Percentiles rank a stretch among this genome's conserved stretches.
phyloP scores from a whole-genome alignment of 495 filamentous ascomycete species.

The Cetradonia linearis region DNA sequence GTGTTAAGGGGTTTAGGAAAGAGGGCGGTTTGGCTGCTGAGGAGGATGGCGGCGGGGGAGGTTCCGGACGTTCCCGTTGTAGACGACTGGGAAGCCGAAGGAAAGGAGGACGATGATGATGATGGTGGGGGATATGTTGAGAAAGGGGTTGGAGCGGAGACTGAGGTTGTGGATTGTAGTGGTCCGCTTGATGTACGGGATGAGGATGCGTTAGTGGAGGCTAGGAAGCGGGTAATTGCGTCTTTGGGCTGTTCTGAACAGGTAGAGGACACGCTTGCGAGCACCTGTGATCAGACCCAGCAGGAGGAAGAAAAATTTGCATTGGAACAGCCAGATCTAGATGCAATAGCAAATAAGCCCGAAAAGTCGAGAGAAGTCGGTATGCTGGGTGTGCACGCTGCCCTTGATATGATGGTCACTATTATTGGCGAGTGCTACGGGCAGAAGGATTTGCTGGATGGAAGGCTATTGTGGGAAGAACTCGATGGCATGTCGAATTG shows the following conservation, averaged over 20 bases:
- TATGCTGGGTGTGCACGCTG: slow-evolving; percentile 29
- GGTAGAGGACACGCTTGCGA: too few relatives aligned
- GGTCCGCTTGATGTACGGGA: background rate
- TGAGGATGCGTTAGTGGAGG: background rate
- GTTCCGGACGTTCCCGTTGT: slow-evolving; percentile 25
- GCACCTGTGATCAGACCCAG: background rate
- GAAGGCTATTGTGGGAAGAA: slow-evolving; percentile 44
- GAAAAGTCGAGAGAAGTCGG: background rate
- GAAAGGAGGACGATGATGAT: slow-evolving; percentile 19
- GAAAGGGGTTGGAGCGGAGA: slow-evolving; percentile 21
- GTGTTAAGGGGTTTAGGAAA: slow-evolving; percentile 39
- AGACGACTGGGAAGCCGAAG: slow-evolving; percentile 21
- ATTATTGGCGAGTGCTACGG: slow-evolving; percentile 85
- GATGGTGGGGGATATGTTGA: slow-evolving; percentile 15
- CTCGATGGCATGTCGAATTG: background rate
- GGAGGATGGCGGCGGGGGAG: slow-evolving; percentile 28
- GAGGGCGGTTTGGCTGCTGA: slow-evolving; percentile 26
- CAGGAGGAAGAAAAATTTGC: background rate
- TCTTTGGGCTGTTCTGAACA: slow-evolving; percentile 17
- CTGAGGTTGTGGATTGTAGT: slow-evolving; percentile 17
- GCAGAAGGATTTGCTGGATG: slow-evolving; percentile 74
- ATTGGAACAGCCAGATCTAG: too few relatives aligned
- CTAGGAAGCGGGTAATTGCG: background rate
- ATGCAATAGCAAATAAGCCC: background rate
- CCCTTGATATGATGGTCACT: slow-evolving; percentile 86